These are phyloP conservation scores for Bothriochloa decipiens DNA, from an alignment of 176 grass and related monocot species.

Conservation along the genomic window DNA sequence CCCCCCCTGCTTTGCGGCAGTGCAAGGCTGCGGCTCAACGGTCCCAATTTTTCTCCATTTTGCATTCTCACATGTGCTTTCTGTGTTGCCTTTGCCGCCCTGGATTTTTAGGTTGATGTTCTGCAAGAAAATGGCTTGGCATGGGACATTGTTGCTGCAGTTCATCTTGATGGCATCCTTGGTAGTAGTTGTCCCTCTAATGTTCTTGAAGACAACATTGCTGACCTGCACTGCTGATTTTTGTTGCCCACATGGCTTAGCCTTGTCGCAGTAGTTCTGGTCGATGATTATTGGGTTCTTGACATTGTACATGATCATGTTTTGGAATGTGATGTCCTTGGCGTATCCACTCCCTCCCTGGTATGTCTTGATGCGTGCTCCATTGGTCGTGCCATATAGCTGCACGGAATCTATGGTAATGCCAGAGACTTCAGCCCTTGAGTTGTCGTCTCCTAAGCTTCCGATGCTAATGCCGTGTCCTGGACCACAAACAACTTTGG, in stretches of 20 bases:
- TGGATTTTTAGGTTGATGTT: conserved; percentile 40
- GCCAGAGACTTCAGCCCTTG: background rate
- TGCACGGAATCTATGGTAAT: background rate
- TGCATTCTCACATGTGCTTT: conserved; percentile 42
- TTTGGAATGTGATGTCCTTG: conserved; percentile 2
- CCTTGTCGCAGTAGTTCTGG: conserved; percentile 48
- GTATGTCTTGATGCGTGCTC: background rate
- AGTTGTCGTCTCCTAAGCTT: background rate
- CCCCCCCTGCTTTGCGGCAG: background rate
- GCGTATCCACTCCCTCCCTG: background rate
- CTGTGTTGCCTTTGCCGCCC: background rate
- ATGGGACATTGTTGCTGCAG: conserved; percentile 46
- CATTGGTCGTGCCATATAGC: background rate
- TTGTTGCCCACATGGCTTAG: conserved; percentile 6
- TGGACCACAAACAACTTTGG: conserved; percentile 31
- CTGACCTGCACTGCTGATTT: conserved; percentile 50
- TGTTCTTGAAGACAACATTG: conserved; percentile 54
- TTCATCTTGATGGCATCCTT: conserved; percentile 52
- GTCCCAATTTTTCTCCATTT: conserved; percentile 45
- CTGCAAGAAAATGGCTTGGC: conserved; percentile 42
- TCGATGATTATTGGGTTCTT: conserved; percentile 35
- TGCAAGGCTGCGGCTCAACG: conserved; percentile 49
- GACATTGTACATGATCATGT: conserved; percentile 4
- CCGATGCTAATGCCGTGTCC: conserved; percentile 55
- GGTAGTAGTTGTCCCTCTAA: conserved; percentile 56